Percentiles rank a stretch among this genome's conserved stretches.
phyloP scores from a whole-genome alignment of 106 monocot species.

The Agapanthus africanus region DNA sequence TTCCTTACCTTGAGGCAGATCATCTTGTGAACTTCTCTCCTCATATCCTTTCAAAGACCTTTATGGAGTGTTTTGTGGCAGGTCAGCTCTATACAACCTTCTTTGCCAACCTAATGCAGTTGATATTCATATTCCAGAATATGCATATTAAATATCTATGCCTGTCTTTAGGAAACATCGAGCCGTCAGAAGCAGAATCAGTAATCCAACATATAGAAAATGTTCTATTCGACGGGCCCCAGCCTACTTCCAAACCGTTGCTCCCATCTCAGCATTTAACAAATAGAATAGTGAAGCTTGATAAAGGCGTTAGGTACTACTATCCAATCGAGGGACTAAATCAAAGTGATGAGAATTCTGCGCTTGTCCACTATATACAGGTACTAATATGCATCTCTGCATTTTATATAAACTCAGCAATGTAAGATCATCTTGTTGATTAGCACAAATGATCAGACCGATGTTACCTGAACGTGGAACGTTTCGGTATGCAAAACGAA shows the following conservation, averaged over 20 bases:
- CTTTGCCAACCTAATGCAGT: neutral
- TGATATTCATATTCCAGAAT: neutral
- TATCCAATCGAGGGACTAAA: slow-evolving; percentile 59
- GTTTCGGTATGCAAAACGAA: no score
- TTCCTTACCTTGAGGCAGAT: slow-evolving; percentile 55
- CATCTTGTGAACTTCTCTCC: slow-evolving; percentile 51
- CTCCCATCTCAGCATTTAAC: slow-evolving; percentile 77
- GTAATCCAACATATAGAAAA: slow-evolving; percentile 53
- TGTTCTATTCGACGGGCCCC: slow-evolving; percentile 46
- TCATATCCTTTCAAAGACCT: slow-evolving; percentile 53
- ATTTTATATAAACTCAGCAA: neutral
- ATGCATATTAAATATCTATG: slow-evolving; percentile 6
- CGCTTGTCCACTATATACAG: slow-evolving; percentile 90
- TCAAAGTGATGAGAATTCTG: slow-evolving; percentile 75
- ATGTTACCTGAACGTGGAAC: no score
- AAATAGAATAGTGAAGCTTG: slow-evolving; percentile 86
- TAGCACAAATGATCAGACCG: no score
- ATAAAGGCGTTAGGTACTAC: slow-evolving; percentile 47
- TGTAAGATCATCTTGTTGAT: no score
- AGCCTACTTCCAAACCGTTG: slow-evolving; percentile 47
- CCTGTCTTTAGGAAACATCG: slow-evolving; percentile 64
- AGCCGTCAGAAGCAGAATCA: slow-evolving; percentile 52
- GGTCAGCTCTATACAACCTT: slow-evolving; percentile 26
- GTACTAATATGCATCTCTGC: slow-evolving; percentile 17
- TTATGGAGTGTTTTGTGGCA: slow-evolving; percentile 67